Base-by-base conservation (phyloP, 768 basidiomycete species). In the Tubosaeta brunneosetosa region DNA sequence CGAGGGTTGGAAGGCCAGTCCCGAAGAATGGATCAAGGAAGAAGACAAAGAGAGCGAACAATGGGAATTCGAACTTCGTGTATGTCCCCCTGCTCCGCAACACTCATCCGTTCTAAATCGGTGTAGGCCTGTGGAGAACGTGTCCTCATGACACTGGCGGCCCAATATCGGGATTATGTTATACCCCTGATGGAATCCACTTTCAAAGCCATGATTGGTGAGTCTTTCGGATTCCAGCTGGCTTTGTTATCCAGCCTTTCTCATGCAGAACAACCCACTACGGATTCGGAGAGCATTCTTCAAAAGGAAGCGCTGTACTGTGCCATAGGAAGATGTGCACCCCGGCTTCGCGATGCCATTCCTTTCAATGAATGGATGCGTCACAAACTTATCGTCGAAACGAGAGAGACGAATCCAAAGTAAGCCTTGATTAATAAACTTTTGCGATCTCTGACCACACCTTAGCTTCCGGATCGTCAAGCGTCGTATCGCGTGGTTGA, bases 31-130 rank as follows among this genome's bases (percentile, higher is more conserved):
- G 91, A 81, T 95, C 11, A 90, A 91, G 53, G 69, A 82, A 10
- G 93, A 97, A 68, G 91, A 92, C 53, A 85, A 85, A 57, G 92
- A 93, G 57, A 88, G 84, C 40, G 93, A 94, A 36, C 83, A 89
- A 52, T 97, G 94, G 94, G 87, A 94, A 61, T 97, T 81, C 61
- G 92, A 95, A 61, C 82, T 97, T 53, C 79, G 95, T 57, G 94
- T 95, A 62, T 27, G 85, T 69, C 33, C 33, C 53, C 2, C 42
- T 31, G n/a, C 41, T 38, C 51, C 53, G 22, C 54, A 17, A 33
- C 36, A 2, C 25, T 27, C n/a, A 6, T 48, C 12, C 13, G 2
- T 38, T 42, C 37, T 54, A 26, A 61, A 47, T 14, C 16, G 38
- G 17, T 34, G 10, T 53, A 97, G 95, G 86, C 94, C 1, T 95